Evolutionary conservation across 495 filamentous ascomycete species (phyloP).

Genomic region (Talaromyces thailandensis): DNA sequence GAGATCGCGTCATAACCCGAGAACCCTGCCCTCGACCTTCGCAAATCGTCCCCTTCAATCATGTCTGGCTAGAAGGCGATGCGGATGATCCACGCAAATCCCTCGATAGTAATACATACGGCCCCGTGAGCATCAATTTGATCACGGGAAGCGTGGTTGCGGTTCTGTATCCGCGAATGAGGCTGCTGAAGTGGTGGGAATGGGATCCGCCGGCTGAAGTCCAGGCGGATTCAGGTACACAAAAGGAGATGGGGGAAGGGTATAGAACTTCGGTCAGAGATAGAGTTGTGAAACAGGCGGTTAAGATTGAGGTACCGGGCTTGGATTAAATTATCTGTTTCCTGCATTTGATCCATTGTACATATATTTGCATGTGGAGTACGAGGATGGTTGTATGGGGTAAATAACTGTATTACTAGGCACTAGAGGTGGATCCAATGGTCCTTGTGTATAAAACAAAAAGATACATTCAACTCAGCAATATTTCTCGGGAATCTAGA

Average conservation of each 20-base stretch:
- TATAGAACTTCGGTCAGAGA: slow-evolving; percentile 34
- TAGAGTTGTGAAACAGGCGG: slow-evolving; percentile 28
- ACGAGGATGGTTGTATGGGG: neutral
- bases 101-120: slow-evolving; percentile 68
- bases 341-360: neutral
- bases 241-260: slow-evolving; percentile 17
- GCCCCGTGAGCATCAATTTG: slow-evolving; percentile 52
- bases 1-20: slow-evolving; percentile 55
- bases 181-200: slow-evolving; percentile 29
- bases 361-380: slow-evolving; percentile 1
- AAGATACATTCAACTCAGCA: neutral
- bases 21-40: slow-evolving; percentile 48
- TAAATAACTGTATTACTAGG: slow-evolving; percentile 3
- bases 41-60: slow-evolving; percentile 55
- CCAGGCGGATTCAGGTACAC: slow-evolving; percentile 8
- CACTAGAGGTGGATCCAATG: neutral
- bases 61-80: slow-evolving; percentile 78
- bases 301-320: slow-evolving; percentile 25
- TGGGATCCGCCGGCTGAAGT: slow-evolving; percentile 26
- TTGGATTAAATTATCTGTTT: slow-evolving; percentile 7
- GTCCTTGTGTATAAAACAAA: neutral
- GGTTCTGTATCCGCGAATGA: slow-evolving; percentile 52
- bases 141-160: slow-evolving; percentile 55
- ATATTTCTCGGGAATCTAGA: neutral
- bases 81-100: slow-evolving; percentile 42